Evolutionary conservation across 345 rosid genomes (phyloP).

Genomic region (Salix suchowensis): DNA sequence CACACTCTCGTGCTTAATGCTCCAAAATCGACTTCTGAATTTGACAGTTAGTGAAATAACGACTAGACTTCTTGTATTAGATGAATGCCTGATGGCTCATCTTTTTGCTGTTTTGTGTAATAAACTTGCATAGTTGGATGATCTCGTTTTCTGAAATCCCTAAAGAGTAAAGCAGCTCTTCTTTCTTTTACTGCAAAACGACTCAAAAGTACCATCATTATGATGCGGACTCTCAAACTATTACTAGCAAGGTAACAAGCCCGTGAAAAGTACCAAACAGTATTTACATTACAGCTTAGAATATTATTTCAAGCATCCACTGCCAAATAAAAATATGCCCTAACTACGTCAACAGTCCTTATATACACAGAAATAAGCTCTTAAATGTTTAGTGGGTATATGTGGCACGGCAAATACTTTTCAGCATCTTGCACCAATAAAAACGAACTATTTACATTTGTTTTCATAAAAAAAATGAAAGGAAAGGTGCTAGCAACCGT

Average conservation of each 20-base stretch:
- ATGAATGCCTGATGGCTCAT: neutral
- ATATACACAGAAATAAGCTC: neutral
- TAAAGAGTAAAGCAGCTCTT: neutral
- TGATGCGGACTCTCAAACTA: neutral
- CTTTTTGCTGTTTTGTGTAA: neutral
- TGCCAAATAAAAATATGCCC: neutral
- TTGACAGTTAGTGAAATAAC: neutral
- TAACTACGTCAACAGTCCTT: neutral
- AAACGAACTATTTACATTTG: slow-evolving; percentile 12
- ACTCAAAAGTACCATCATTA: neutral
- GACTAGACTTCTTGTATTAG: neutral
- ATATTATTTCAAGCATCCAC: neutral
- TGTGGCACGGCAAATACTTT: neutral
- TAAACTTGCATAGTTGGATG: neutral
- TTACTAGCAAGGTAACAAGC: neutral
- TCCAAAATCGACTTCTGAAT: neutral
- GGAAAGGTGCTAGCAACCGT: neutral
- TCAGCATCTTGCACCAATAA: neutral
- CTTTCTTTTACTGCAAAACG: too few species aligned
- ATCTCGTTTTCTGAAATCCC: neutral
- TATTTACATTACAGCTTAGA: neutral
- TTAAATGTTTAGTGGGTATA: neutral
- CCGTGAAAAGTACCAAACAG: neutral
- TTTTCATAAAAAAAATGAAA: neutral
- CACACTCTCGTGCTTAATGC: neutral